Conservation (phyloP, 306 rosid species). For the Urtica urens region DNA sequence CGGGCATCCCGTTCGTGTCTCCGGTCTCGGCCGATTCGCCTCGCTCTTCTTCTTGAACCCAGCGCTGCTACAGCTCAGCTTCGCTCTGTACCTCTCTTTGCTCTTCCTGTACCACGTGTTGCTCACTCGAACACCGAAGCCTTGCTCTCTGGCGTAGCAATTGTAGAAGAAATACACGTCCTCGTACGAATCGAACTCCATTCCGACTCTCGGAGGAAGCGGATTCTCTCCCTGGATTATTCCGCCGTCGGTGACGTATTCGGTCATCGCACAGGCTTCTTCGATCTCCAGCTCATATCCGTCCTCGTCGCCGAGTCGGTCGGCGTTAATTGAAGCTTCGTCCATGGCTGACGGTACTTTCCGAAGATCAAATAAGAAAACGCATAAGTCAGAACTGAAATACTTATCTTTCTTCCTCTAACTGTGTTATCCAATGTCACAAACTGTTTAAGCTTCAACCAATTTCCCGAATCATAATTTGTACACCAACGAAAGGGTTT, state of each 20-base stretch:
- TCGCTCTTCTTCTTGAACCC: slow-evolving; percentile 72
- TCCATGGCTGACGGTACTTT: slow-evolving; percentile 29
- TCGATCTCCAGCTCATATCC: slow-evolving; percentile 42
- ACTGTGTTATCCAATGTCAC: too few species aligned
- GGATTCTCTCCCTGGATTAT: slow-evolving; percentile 45
- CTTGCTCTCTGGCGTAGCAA: slow-evolving; percentile 67
- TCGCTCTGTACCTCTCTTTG: slow-evolving; percentile 68
- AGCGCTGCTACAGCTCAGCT: slow-evolving; percentile 72
- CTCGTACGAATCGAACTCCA: slow-evolving; percentile 66
- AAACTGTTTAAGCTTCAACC: too few species aligned
- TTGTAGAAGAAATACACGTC: slow-evolving; percentile 68
- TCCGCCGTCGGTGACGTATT: slow-evolving; percentile 33
- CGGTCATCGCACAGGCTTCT: slow-evolving; percentile 46
- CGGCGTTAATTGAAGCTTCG: slow-evolving; percentile 55
- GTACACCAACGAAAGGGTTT: too few species aligned
- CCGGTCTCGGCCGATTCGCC: slow-evolving; percentile 70
- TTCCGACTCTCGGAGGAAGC: slow-evolving; percentile 57
- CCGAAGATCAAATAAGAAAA: neutral
- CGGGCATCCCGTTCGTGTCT: slow-evolving; percentile 73
- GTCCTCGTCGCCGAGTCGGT: slow-evolving; percentile 48
- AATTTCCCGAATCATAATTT: too few species aligned
- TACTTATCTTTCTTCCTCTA: too few species aligned
- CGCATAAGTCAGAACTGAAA: neutral
- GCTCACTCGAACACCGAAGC: slow-evolving; percentile 69
- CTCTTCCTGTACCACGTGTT: slow-evolving; percentile 71